Base-by-base conservation (phyloP, 495 filamentous ascomycete genomes). In the Acidomyces sp. region DNA sequence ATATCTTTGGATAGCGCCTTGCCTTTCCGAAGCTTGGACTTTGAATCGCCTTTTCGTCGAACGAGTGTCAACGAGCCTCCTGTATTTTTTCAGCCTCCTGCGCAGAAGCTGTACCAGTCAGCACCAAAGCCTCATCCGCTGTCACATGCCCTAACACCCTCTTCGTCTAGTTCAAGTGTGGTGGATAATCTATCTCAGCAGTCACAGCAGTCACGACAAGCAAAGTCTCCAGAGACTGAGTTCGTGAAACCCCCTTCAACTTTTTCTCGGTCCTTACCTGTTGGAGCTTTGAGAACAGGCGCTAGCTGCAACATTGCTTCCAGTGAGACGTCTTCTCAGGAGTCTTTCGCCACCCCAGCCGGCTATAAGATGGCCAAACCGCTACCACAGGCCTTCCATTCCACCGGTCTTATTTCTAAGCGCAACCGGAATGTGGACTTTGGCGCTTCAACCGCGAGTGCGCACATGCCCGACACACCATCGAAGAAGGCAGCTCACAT, bases 401-500 rank as follows among this genome's bases (percentile, higher is more conserved):
- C 90, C 0, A 95, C 90, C 4, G 90, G 90, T 21, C 63, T 97
- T 31, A 80, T 96, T 24, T 93, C 90, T 4, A 96, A 96, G 64
- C 75, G 70, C 55, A 74, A 72, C 42, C 66, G 68, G 28, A 68
- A 74, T 41, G 64, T 72, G 10, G 62, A 65, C 22, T 64, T 65
- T 34, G 61, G 52, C 23, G 43, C 44, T 19, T 46, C 59, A 15
- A 58, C 60, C 22, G 64, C 58, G 9, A 71, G 65, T 53, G 71
- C 69, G 42, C 54, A 48, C 23, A 83, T 90, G 71, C 90, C 92
- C 0, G 90, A 96, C 55, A 97, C 90, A 12, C 90, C 90, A 6
- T 96, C 90, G 62, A 97, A 96, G 66, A 78, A 84, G 51, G 74
- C 56, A 54, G 77, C 38, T 76, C 82, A 58, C 62, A 75, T 34